These are phyloP conservation scores for Tanacetum coccineum DNA, from an alignment of 129 eudicot genomes.

Conservation along the genomic window DNA sequence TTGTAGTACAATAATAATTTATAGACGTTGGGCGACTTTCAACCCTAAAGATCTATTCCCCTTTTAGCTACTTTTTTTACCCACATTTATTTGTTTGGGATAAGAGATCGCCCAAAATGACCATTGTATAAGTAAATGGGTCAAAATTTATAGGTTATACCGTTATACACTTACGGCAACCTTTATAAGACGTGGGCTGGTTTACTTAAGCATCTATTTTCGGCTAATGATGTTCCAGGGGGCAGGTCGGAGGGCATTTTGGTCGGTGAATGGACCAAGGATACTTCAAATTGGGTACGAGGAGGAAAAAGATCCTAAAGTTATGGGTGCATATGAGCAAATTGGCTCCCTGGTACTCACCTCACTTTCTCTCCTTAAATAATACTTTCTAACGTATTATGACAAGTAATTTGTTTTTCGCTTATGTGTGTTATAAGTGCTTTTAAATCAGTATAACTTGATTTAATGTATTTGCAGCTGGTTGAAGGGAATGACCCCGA, in stretches of 20 bases:
- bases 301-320: constrained; percentile 81
- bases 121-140: not conserved
- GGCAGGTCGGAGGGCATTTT: constrained; percentile 90
- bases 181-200: not conserved
- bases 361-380: not conserved
- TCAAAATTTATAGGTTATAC: not conserved
- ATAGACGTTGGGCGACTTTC: too few species aligned
- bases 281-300: constrained; percentile 93
- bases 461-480: constrained; percentile 46
- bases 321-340: constrained; percentile 90
- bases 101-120: not conserved
- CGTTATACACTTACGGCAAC: not conserved
- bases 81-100: too few species aligned
- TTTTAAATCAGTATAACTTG: not conserved
- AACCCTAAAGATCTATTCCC: too few species aligned
- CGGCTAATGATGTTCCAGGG: constrained; percentile 43
- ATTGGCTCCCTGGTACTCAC: constrained; percentile 82
- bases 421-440: not conserved
- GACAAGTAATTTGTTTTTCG: not conserved
- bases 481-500: constrained; percentile 51
- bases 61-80: too few species aligned
- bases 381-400: not conserved
- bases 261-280: constrained; percentile 94
- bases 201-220: constrained; percentile 13
- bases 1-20: too few species aligned